A percentile compares a stretch with the other conserved stretches of the same genome.
Conservation (phyloP, 306 rosid genomes). For the peach (Prunus persica) region DNA sequence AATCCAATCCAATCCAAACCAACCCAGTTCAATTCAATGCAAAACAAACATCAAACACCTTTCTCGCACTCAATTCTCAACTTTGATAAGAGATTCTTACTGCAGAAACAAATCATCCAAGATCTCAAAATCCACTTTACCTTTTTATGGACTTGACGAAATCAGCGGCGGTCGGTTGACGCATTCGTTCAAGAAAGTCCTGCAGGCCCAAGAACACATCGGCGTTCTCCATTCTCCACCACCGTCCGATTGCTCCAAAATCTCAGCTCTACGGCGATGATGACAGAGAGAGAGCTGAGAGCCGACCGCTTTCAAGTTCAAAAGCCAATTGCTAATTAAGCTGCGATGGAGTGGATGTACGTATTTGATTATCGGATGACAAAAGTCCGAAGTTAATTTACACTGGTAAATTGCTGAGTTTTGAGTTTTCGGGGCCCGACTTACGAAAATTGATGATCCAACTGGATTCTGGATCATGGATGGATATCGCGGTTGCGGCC, state of each 20-base stretch:
- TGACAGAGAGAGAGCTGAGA: not conserved
- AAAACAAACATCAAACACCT: not conserved
- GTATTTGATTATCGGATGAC: not conserved
- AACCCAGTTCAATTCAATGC: not conserved
- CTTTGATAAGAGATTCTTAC: too few relatives aligned
- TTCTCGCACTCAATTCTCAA: not conserved
- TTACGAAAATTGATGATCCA: not conserved
- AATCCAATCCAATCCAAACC: not conserved
- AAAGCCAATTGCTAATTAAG: not conserved
- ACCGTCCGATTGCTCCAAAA: slow-evolving; percentile 3
- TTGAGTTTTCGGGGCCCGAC: not conserved
- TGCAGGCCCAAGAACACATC: slow-evolving; percentile 88
- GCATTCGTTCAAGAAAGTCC: slow-evolving; percentile 96
- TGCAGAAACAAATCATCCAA: not conserved
- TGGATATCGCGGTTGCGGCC: not conserved
- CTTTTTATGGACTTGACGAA: slow-evolving; percentile 96
- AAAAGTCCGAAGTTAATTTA: too few relatives aligned
- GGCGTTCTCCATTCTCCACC: slow-evolving; percentile 72
- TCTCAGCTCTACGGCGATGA: not conserved
- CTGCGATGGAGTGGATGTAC: not conserved
- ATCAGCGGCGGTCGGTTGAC: slow-evolving; percentile 91
- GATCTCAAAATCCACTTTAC: slow-evolving; percentile 19
- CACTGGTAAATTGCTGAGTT: too few relatives aligned
- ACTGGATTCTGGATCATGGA: not conserved
- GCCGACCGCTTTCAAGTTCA: not conserved